Evolutionary conservation across 202 grass and related monocot species (phyloP), one percentile per base, ranked within the genome.

Genomic region (Elaeis oleifera): DNA sequence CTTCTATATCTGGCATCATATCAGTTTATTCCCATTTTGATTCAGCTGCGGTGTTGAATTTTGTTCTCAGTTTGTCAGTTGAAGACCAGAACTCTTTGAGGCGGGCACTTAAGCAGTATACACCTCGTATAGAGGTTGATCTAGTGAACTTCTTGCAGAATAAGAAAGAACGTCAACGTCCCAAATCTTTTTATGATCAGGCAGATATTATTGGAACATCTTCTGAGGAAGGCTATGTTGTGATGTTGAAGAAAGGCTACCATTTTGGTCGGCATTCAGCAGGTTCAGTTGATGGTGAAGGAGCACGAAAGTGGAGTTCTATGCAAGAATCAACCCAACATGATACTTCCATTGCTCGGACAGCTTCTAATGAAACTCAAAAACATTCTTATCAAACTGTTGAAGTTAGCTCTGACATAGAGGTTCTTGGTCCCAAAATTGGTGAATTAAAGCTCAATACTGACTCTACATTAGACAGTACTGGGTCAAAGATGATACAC

Each of bases 91-190:
- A 99, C 64, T 72, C 67, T n/a, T 69, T 99, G 62, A 92, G 94
- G 59, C 78, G 94, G 70, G 88, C 88, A 29, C 74, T 99, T 64
- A 99, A 99, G 77, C 94, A 99, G 70, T 84, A 89, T 59, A 99
- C 94, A 27, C 88, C 94, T 56, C 81, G 94, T 77, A 89, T 99
- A 61, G 94, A 99, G 71, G 94, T 99, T 77, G 94, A 99, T 83
- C 77, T 99, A 51, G 88, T 99, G 71, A 99, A 92, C 76, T 99
- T 86, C 56, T 81, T 99, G 70, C 94, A 99, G 82, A 99, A 77
- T 60, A 99, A 99, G 77, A 99, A 99, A 79, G 94, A 99, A 56
- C 88, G 85, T 1, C 88, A 90, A 14, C 77, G 85, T 8, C 75
- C 75, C 50, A 99, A 99, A 79, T 82, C 85, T 32, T 78, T 51